Evolutionary conservation across 2,329 filamentous ascomycete species (phyloP).

Genomic region (Fusarium tupiense): DNA sequence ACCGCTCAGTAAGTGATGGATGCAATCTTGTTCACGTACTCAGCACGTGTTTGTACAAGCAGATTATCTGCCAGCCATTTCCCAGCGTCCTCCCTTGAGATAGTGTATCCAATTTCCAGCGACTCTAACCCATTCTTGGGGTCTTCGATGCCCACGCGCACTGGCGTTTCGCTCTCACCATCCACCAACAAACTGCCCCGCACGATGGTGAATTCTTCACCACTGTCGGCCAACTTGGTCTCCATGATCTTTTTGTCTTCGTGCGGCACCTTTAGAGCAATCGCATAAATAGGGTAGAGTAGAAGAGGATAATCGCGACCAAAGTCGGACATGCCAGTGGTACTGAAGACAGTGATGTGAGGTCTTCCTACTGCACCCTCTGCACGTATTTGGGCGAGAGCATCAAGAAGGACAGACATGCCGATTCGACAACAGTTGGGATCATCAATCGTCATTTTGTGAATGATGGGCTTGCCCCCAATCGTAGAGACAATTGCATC

Average conservation of each 20-base stretch:
- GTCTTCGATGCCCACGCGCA: constrained; percentile 55
- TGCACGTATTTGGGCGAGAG: constrained; percentile 47
- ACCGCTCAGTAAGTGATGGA: constrained; percentile 48
- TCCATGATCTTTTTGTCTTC: constrained; percentile 62
- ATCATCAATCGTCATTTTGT: constrained; percentile 54
- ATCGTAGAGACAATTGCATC: constrained; percentile 60
- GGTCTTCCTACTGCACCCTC: constrained; percentile 45
- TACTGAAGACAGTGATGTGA: constrained; percentile 49
- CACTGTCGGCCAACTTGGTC: constrained; percentile 38
- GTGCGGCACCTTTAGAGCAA: constrained; percentile 54
- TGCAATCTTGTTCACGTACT: constrained; percentile 50
- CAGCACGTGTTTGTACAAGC: constrained; percentile 37
- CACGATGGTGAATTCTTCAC: constrained; percentile 51
- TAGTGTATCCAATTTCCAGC: constrained; percentile 56
- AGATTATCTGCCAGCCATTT: constrained; percentile 57
- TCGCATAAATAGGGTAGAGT: constrained; percentile 55
- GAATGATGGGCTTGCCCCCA: constrained; percentile 50
- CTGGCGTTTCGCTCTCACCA: constrained; percentile 36
- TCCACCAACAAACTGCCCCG: constrained; percentile 51
- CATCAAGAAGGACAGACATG: constrained; percentile 54
- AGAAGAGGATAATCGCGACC: constrained; percentile 56
- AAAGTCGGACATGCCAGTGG: constrained; percentile 52
- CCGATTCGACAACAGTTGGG: constrained; percentile 59
- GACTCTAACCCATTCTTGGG: constrained; percentile 45
- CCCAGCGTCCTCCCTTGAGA: constrained; percentile 59